Percentiles rank a stretch among this genome's conserved stretches.
These are phyloP conservation scores for Colletotrichum agaves DNA, from an alignment of 2,329 filamentous ascomycete species.

Conservation along the genomic window DNA sequence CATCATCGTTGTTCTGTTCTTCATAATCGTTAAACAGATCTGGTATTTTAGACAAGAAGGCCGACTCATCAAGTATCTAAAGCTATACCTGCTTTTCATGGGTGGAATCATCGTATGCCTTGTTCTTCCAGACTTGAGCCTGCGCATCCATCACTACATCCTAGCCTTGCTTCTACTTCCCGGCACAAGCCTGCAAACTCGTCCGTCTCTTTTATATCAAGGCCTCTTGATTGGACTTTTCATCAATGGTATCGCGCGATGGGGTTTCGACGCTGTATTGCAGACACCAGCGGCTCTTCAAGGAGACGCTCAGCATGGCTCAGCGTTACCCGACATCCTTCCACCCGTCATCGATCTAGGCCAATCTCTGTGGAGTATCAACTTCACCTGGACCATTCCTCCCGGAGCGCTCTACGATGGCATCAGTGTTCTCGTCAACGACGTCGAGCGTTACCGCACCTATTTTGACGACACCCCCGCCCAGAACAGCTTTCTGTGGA, in stretches of 20 bases:
- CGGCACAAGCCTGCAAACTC: slow-evolving; percentile 88
- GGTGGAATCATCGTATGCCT: slow-evolving; percentile 76
- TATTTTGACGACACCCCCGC: slow-evolving; percentile 71
- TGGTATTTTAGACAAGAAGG: slow-evolving; percentile 90
- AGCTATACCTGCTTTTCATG: slow-evolving; percentile 78
- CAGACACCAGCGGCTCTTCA: slow-evolving; percentile 81
- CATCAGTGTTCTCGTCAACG: slow-evolving; percentile 83
- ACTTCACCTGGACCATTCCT: slow-evolving; percentile 64
- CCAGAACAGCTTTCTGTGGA: slow-evolving; percentile 67
- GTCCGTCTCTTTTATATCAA: slow-evolving; percentile 86
- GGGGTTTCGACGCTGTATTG: slow-evolving; percentile 91
- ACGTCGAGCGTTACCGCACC: slow-evolving; percentile 82
- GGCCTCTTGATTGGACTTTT: slow-evolving; percentile 91
- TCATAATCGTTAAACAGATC: slow-evolving; percentile 78
- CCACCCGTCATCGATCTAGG: slow-evolving; percentile 59
- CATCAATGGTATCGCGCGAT: slow-evolving; percentile 91
- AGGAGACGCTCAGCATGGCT: slow-evolving; percentile 72
- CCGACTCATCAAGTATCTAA: slow-evolving; percentile 79
- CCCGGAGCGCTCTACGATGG: slow-evolving; percentile 72
- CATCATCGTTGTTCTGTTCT: slow-evolving; percentile 76
- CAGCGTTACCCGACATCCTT: slow-evolving; percentile 66
- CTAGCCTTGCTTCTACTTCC: slow-evolving; percentile 87
- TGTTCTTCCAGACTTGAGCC: slow-evolving; percentile 77
- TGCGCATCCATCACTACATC: slow-evolving; percentile 96
- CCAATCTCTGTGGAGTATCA: slow-evolving; percentile 70